Evolutionary conservation across 257 asterid species (phyloP).

Genomic region (Rehmannia glutinosa): DNA sequence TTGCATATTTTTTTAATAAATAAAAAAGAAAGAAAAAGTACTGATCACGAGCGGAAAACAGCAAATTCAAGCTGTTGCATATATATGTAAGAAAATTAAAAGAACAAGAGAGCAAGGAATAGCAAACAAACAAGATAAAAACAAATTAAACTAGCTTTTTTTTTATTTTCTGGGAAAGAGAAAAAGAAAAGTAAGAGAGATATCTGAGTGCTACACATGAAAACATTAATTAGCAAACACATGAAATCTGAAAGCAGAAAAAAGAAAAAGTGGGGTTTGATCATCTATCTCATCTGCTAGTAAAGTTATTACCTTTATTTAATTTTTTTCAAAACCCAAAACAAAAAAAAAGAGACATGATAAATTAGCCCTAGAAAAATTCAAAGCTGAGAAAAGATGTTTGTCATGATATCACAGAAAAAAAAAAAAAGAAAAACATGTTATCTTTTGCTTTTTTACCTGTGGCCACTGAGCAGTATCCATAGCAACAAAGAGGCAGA

Average conservation of each 20-base stretch:
- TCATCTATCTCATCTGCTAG: constrained; percentile 26
- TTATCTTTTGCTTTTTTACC: constrained; percentile 55
- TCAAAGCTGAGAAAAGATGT: too few species aligned
- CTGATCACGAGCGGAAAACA: too few species aligned
- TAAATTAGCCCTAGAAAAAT: constrained; percentile 32
- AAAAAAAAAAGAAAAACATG: constrained; percentile 33
- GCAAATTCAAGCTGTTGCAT: too few species aligned
- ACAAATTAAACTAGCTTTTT: constrained; percentile 18
- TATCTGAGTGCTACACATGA: constrained; percentile 15
- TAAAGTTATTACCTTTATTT: constrained; percentile 20
- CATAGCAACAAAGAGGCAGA: constrained; percentile 44
- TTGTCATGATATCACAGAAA: constrained; percentile 45
- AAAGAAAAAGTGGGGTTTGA: constrained; percentile 39
- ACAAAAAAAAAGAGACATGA: constrained; percentile 14
- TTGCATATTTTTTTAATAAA: too few species aligned
- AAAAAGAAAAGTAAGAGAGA: neutral
- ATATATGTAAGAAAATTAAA: too few species aligned
- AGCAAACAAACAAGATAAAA: constrained; percentile 28
- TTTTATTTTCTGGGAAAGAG: constrained; percentile 14
- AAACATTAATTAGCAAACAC: constrained; percentile 11
- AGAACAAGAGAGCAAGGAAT: constrained; percentile 9
- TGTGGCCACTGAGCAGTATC: constrained; percentile 98
- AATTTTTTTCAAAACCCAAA: constrained; percentile 12
- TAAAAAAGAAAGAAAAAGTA: too few species aligned
- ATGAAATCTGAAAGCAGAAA: constrained; percentile 26